Evolutionary conservation across 2,329 filamentous ascomycete species (phyloP).

Genomic region (Didymella lethalis): DNA sequence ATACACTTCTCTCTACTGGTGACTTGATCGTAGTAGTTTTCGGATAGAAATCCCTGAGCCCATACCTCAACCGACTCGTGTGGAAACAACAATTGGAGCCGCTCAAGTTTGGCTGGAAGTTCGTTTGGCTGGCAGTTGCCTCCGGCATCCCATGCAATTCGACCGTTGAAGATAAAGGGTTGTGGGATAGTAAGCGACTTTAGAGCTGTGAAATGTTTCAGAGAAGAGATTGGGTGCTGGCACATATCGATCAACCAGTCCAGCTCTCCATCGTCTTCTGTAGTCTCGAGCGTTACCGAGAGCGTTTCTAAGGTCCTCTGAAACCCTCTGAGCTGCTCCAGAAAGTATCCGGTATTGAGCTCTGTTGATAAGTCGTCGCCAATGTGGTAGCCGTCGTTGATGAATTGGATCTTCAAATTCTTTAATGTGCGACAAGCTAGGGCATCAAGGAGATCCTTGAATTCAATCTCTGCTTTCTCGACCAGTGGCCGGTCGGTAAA

Average conservation of each 20-base stretch:
- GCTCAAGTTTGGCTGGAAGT: conserved; percentile 27
- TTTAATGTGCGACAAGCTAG: conserved; percentile 26
- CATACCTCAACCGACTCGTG: conserved; percentile 20
- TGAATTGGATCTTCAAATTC: conserved; percentile 26
- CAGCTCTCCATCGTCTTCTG: conserved; percentile 23
- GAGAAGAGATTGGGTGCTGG: conserved; percentile 16
- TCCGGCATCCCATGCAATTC: not conserved
- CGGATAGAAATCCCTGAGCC: conserved; percentile 13
- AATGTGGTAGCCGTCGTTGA: conserved; percentile 30
- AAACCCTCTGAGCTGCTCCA: conserved; percentile 26
- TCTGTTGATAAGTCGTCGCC: conserved; percentile 22
- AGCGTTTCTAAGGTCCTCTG: conserved; percentile 22
- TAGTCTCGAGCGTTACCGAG: conserved; percentile 24
- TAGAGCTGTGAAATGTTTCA: conserved; percentile 22
- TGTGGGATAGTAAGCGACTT: conserved; percentile 27
- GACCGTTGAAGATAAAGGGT: conserved; percentile 23
- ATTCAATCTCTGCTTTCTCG: conserved; percentile 26
- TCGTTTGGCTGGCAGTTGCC: conserved; percentile 8
- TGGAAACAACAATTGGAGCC: conserved; percentile 28
- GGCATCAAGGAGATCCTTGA: conserved; percentile 32
- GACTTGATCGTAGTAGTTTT: not conserved
- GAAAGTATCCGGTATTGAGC: conserved; percentile 25
- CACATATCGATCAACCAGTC: conserved; percentile 27
- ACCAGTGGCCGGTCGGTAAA: conserved; percentile 28
- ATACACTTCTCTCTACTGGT: not conserved